phyloP scores from a whole-genome alignment of 805 yeast genomes.

The Candida hispaniensis region DNA sequence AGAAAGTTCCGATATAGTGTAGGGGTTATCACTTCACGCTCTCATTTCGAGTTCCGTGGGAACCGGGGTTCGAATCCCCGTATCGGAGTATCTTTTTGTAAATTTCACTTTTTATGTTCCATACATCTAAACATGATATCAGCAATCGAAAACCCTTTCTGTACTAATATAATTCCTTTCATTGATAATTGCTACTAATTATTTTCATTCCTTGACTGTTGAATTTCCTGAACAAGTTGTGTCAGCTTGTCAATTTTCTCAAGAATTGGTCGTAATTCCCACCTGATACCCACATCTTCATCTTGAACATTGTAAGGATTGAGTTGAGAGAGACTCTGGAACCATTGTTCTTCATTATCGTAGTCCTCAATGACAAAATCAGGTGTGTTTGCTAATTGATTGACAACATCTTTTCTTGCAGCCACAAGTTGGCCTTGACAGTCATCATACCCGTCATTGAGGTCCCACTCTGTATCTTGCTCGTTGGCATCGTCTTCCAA shows the following conservation, averaged over 20 bases:
- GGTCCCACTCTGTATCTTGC: constrained; percentile 67
- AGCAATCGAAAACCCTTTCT: too few species aligned
- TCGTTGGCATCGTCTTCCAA: constrained; percentile 73
- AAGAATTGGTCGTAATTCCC: constrained; percentile 20
- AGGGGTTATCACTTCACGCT: too few species aligned
- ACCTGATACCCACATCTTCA: constrained; percentile 18
- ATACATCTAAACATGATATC: too few species aligned
- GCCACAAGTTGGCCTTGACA: constrained; percentile 21
- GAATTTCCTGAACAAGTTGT: constrained; percentile 17
- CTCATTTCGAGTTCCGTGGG: too few species aligned
- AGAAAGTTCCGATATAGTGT: too few species aligned
- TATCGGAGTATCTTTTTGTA: too few species aligned
- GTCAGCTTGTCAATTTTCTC: constrained; percentile 20
- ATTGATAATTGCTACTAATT: too few species aligned
- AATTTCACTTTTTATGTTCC: too few species aligned
- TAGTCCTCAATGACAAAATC: constrained; percentile 62
- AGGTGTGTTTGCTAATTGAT: constrained; percentile 38
- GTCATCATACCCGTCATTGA: constrained; percentile 57
- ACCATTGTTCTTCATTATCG: constrained; percentile 43
- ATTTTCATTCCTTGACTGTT: too few species aligned
- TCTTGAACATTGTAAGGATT: constrained; percentile 34
- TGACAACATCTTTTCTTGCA: constrained; percentile 38
- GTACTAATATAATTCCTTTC: too few species aligned
- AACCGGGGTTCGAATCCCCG: too few species aligned
- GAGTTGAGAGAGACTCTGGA: constrained; percentile 36